Evolutionary conservation across 2,329 filamentous ascomycete species (phyloP).

Genomic region (Trichophyton schoenleinii): DNA sequence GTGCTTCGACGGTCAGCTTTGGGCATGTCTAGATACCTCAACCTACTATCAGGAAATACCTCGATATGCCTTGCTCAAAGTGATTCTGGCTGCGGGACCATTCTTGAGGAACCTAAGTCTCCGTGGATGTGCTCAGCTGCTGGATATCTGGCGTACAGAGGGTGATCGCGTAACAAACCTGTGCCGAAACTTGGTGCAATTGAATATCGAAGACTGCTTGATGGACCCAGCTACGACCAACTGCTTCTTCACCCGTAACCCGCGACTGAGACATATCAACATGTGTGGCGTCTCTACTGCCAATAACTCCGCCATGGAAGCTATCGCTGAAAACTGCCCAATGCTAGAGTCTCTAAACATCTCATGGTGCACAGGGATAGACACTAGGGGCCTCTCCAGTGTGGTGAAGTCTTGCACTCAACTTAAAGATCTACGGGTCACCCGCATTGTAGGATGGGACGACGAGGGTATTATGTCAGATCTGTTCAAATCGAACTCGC

Average conservation of each 20-base stretch:
- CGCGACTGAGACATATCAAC: constrained; percentile 69
- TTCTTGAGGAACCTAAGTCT: constrained; percentile 88
- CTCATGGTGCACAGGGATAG: constrained; percentile 83
- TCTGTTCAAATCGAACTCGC: constrained; percentile 65
- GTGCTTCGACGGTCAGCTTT: constrained; percentile 91
- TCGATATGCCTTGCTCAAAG: constrained; percentile 66
- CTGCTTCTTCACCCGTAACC: constrained; percentile 66
- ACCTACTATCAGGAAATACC: constrained; percentile 82
- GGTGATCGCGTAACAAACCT: constrained; percentile 58
- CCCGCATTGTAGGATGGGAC: constrained; percentile 70
- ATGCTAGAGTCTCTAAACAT: constrained; percentile 76
- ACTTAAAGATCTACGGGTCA: constrained; percentile 66
- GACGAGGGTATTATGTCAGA: constrained; percentile 57
- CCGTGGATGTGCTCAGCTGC: constrained; percentile 77
- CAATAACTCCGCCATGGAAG: constrained; percentile 73
- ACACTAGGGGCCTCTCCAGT: constrained; percentile 59
- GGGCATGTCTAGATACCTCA: constrained; percentile 71
- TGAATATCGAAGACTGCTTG: constrained; percentile 77
- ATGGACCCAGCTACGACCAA: constrained; percentile 70
- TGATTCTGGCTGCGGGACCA: constrained; percentile 72
- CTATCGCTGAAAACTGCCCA: constrained; percentile 68
- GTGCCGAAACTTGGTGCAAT: constrained; percentile 76
- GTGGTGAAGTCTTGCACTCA: constrained; percentile 61
- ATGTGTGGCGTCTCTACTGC: constrained; percentile 68
- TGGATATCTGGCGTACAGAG: constrained; percentile 65